Evolutionary conservation across 768 basidiomycete species (phyloP), one percentile per base, ranked within the genome.

Genomic region (Mycena galericulata): DNA sequence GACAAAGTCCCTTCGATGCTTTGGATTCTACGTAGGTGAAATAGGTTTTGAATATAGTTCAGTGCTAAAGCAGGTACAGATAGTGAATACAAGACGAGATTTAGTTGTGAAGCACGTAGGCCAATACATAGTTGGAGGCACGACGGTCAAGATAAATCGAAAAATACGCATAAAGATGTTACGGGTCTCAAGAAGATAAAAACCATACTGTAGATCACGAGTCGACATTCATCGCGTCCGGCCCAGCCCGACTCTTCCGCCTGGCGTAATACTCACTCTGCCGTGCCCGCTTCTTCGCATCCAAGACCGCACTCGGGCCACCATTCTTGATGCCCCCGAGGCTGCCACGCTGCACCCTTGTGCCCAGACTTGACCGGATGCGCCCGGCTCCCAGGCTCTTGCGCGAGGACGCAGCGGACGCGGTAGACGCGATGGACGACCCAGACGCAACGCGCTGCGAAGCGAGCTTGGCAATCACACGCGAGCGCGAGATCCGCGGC

Each of bases 401-500:
- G 60, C 71, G 71, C 36, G 65, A 60, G 11, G 58, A 69, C 45
- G 36, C 68, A 46, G 61, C 71, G 11, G 49, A 43, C 2, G 38
- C 26, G 18, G 66, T 62, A 11, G 70, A 73, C 11, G 75, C 75
- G 51, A 76, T 65, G 29, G 77, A 55, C 9, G 79, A 71, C 65
- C 74, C 78, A 12, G 76, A 77, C 3, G 87, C 86, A 17, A 86
- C 87, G 8, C 93, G 88, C 77, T 94, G 91, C 17, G 91, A 91
- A 1, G 90, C 91, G 38, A 94, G 81, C 72, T 85, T 88, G 0
- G 93, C 91, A 49, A 94, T 93, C 43, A 95, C 92, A 68, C 90
- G 91, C 29, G 92, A 92, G 41, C 94, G 87, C 46, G 93, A 95
- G 69, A 95, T 92, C 10, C 92, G 87, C 5, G 93, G 93, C 75